Percentiles rank a stretch among this genome's conserved stretches.
These are phyloP conservation scores for Posidonia australis DNA, from an alignment of 106 monocot genomes.

Conservation along the genomic window DNA sequence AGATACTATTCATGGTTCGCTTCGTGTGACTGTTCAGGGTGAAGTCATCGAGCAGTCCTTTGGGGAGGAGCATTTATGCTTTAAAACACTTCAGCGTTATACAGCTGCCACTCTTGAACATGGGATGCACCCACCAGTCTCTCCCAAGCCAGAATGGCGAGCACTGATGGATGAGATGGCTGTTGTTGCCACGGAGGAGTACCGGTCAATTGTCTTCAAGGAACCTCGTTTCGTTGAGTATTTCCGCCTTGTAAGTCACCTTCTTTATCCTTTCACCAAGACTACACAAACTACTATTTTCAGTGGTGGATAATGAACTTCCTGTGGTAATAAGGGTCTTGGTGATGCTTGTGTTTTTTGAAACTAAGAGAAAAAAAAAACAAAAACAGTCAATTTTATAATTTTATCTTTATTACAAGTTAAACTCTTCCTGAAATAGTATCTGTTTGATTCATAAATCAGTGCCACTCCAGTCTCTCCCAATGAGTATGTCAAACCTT, in stretches of 20 bases:
- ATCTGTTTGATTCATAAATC: too few species aligned
- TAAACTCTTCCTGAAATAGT: too few species aligned
- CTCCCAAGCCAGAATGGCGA: conserved; percentile 90
- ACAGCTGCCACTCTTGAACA: conserved; percentile 94
- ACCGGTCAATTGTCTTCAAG: conserved; percentile 73
- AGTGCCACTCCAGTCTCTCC: too few species aligned
- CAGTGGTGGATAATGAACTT: too few species aligned
- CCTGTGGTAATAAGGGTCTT: too few species aligned
- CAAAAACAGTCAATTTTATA: too few species aligned
- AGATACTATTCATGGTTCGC: conserved; percentile 75
- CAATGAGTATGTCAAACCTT: too few species aligned
- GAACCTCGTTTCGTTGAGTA: conserved; percentile 95
- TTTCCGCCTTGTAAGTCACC: conserved; percentile 55
- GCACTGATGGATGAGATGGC: conserved; percentile 82
- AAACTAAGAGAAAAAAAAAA: too few species aligned
- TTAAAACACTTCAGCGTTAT: conserved; percentile 76
- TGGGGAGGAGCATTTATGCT: conserved; percentile 85
- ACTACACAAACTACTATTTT: too few species aligned
- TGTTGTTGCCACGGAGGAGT: conserved; percentile 63
- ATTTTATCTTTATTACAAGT: too few species aligned
- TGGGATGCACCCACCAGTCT: conserved; percentile 86
- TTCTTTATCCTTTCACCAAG: neutral
- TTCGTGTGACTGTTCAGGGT: conserved; percentile 85
- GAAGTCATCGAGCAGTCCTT: conserved; percentile 92
- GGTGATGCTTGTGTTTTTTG: too few species aligned